Evolutionary conservation across 495 filamentous ascomycete genomes (phyloP), one percentile per base, ranked within the genome.

Genomic region (Jackrogersella minutella): DNA sequence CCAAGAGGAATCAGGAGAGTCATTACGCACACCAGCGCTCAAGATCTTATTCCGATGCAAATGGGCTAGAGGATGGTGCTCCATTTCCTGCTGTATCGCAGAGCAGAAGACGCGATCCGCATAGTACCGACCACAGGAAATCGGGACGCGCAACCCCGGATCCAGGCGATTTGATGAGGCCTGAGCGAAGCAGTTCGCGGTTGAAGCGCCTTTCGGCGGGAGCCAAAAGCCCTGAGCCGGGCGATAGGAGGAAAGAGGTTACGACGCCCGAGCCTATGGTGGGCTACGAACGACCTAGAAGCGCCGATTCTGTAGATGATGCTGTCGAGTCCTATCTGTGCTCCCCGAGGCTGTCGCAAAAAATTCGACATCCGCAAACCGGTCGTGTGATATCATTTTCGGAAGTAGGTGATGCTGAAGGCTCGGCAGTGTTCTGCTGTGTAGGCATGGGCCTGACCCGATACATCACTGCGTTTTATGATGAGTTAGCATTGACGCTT

Each of bases 401-500:
- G 0, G 96, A 99, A 77, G 95, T 99, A 16, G 95, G 95, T 17
- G 92, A 98, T 71, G 91, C 93, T 0, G 86, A 91, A 50, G 95
- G 95, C 8, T 93, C 89, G 72, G 94, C 93, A 6, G 92, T 99
- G 19, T 92, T 99, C 41, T 94, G 93, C 75, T 99, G 96, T 74
- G 92, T 99, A 8, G 95, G 95, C 26, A 99, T 99, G 95, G 95
- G 95, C 1, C 74, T 99, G 57, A 99, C 95, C 5, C 87, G 95
- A 74, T 98, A 96, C 74, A 88, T 99, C 53, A 97, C 91, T 65
- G 93, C 93, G 4, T 99, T 99, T 70, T 99, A 99, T 70, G 95
- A 99, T 75, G 94, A 99, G 73, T 82, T 99, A 60, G 95, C 96
- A 13, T 80, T 91, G 64, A 93, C 93, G 0, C 83, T 99, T 39